These are phyloP conservation scores for Aspergillus udagawae DNA, from an alignment of 2,329 filamentous ascomycete genomes.

Conservation along the genomic window DNA sequence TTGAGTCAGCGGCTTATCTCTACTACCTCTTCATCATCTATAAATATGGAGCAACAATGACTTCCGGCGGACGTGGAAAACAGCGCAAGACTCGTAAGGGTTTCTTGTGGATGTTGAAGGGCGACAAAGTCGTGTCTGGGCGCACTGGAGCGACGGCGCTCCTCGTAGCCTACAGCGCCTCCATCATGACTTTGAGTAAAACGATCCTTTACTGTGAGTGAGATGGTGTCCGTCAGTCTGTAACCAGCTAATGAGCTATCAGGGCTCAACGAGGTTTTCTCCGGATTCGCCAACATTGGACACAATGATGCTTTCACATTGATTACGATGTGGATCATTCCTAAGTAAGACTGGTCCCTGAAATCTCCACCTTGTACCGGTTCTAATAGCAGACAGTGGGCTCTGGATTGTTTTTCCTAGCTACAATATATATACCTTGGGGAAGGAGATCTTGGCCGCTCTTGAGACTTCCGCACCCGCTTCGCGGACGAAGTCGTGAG, in stretches of 20 bases:
- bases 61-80: conserved; percentile 16
- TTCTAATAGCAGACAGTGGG: conserved; percentile 43
- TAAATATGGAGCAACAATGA: conserved; percentile 34
- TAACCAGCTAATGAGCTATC: not conserved
- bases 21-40: conserved; percentile 58
- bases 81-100: conserved; percentile 29
- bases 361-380: not conserved
- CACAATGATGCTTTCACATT: conserved; percentile 56
- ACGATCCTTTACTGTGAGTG: conserved; percentile 63
- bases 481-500: conserved; percentile 27
- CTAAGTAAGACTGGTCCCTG: conserved; percentile 53
- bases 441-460: conserved; percentile 58
- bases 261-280: conserved; percentile 59
- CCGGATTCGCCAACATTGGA: conserved; percentile 57
- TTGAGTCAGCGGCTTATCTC: conserved; percentile 65
- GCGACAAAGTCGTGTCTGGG: conserved; percentile 50
- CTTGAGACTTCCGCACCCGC: conserved; percentile 41
- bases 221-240: not conserved
- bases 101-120: conserved; percentile 43
- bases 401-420: conserved; percentile 61
- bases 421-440: conserved; percentile 60
- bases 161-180: conserved; percentile 56
- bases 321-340: conserved; percentile 59
- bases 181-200: conserved; percentile 64
- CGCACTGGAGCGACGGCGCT: conserved; percentile 52